Base-by-base conservation (phyloP, 345 rosid genomes). In the Arabidopsis arenosa region DNA sequence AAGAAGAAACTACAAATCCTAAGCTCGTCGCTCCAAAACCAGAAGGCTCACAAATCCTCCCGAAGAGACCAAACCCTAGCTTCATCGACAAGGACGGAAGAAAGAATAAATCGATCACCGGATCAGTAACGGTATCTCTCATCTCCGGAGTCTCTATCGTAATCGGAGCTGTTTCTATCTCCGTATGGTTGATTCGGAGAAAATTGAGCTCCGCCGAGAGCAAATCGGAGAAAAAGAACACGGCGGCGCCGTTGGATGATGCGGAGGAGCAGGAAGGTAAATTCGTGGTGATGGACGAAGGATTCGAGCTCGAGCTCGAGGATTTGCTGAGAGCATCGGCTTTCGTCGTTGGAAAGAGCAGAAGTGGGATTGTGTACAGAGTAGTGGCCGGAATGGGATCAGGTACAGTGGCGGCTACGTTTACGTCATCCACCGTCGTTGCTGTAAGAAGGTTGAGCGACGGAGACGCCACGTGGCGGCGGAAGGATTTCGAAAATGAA, bases 261-360 rank as follows among this genome's bases (percentile, higher is more conserved):
- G 76, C 58, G 28, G 89, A 83, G 67, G 75, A 71, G 40, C 87
- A 89, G 40, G 81, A 77, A 10, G 93, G 93, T 80, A 90, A 87
- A 80, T 88, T 88, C 64, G 75, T 80, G 12, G 89, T 86, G 63
- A 54, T 92, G 0, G 99, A 92, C 35, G 97, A 90, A 62, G 96
- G 93, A 51, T 92, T 95, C 63, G 78, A 79, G 80, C 61, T 95
- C 65, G 97, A 92, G 44, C 78, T 95, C 2, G 97, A 95, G 82
- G 97, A 90, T 78, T 57, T 95, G 83, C 66, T 95, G 74, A 90
- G 99, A 85, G 97, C 97, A 3, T 92, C 99, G 0, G 99, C 99
- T 5, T 90, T 84, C 74, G 99, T 95, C 43, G 89, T 89, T 26
- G 99, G 97, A 35, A 95, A 95, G 73, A 84, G 96, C 55, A 84